phyloP scores from a whole-genome alignment of 331 rosid species.

The Acacia pycnantha region DNA sequence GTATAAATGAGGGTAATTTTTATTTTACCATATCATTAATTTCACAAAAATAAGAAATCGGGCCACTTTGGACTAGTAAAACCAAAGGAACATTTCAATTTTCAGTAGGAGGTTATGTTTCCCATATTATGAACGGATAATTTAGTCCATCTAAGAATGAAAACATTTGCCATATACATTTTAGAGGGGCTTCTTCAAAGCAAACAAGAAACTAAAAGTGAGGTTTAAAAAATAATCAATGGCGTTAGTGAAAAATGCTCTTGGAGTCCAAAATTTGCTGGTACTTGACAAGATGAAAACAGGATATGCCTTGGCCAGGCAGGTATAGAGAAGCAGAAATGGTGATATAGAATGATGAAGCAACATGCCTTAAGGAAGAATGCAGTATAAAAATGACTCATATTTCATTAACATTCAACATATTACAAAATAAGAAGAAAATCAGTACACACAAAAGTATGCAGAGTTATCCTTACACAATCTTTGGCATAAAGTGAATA shows the following conservation, averaged over 20 bases:
- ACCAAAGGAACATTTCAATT: not conserved
- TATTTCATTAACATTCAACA: slow-evolving; percentile 18
- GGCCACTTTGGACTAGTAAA: not conserved
- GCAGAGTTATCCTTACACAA: not conserved
- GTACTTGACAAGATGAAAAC: slow-evolving; percentile 8
- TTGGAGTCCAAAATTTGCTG: not conserved
- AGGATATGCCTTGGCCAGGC: slow-evolving; percentile 7
- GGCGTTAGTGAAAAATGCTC: not conserved
- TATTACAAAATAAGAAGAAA: not conserved
- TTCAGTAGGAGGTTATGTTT: not conserved
- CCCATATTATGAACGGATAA: not conserved
- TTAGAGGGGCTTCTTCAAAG: not conserved
- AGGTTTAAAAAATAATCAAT: not conserved
- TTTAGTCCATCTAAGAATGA: not conserved
- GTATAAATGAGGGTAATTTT: not conserved
- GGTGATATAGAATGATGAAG: not conserved
- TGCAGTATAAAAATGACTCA: slow-evolving; percentile 6
- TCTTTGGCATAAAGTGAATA: not conserved
- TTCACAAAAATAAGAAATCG: not conserved
- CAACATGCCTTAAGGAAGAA: not conserved
- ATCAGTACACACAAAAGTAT: not conserved
- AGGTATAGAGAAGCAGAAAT: slow-evolving; percentile 9
- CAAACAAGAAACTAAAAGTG: not conserved
- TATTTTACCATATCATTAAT: not conserved
- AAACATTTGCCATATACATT: not conserved